phyloP scores from a whole-genome alignment of 306 rosid genomes.

The Cicer chorassanicum region DNA sequence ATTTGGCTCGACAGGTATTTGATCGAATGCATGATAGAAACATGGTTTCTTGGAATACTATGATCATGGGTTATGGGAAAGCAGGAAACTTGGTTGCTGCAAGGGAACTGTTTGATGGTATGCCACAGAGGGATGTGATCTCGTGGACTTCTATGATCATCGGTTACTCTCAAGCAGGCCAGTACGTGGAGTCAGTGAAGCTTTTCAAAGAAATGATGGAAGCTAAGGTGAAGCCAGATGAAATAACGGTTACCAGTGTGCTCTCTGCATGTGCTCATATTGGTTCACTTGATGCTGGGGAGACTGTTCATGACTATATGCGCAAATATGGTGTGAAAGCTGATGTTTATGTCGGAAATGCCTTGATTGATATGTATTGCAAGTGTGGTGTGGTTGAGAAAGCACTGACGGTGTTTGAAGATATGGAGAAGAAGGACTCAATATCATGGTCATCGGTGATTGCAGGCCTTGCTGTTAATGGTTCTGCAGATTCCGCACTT shows the following conservation, averaged over 20 bases:
- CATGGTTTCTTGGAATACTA: constrained; percentile 81
- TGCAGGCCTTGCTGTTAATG: constrained; percentile 87
- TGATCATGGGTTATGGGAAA: constrained; percentile 69
- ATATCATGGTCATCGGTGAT: constrained; percentile 79
- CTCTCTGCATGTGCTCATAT: constrained; percentile 92
- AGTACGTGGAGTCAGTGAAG: constrained; percentile 62
- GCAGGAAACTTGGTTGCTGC: constrained; percentile 59
- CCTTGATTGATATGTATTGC: constrained; percentile 86
- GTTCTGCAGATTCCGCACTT: constrained; percentile 71
- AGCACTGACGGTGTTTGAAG: constrained; percentile 69
- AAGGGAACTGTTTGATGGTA: constrained; percentile 57
- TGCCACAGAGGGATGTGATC: constrained; percentile 74
- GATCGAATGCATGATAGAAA: constrained; percentile 65
- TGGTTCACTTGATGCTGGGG: constrained; percentile 82
- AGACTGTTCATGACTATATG: constrained; percentile 64
- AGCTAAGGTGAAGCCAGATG: constrained; percentile 73
- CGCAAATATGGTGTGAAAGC: constrained; percentile 58
- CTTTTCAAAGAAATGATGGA: constrained; percentile 84
- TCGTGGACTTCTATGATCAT: constrained; percentile 92
- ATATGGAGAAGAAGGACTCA: constrained; percentile 67
- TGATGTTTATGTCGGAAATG: constrained; percentile 75
- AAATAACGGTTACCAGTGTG: constrained; percentile 68
- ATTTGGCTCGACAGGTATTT: constrained; percentile 64
- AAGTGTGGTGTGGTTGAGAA: constrained; percentile 83
- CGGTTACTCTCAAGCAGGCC: constrained; percentile 70